A percentile compares a stretch with the other conserved stretches of the same genome.
phyloP scores from a whole-genome alignment of 2,329 filamentous ascomycete species.

The Colletotrichum sp. region DNA sequence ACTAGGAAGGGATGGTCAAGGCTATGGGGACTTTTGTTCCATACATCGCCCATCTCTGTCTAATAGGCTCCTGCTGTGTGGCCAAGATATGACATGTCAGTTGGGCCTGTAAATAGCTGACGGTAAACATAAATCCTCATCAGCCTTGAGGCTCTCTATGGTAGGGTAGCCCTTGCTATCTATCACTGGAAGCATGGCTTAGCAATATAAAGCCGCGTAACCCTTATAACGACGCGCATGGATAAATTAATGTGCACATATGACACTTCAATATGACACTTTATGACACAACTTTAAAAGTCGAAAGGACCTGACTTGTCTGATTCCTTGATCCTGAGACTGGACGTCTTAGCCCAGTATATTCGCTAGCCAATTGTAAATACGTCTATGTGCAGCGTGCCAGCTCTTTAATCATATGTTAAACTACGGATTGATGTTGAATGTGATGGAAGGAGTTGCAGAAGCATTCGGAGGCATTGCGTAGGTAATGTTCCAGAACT shows the following conservation, averaged over 20 bases:
- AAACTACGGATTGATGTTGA: neutral
- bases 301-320: neutral
- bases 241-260: neutral
- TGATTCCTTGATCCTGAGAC: fast-evolving
- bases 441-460: neutral
- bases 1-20: neutral
- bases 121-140: fast-evolving
- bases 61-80: neutral
- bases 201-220: neutral
- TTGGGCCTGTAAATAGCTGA: neutral
- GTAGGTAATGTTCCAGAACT: slow-evolving; percentile 42
- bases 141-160: neutral
- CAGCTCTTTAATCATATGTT: neutral
- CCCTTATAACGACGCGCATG: neutral
- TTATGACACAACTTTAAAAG: neutral
- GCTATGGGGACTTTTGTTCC: neutral
- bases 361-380: fast-evolving
- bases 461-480: slow-evolving; percentile 37
- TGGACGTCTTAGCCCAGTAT: no score
- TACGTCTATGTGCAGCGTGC: neutral
- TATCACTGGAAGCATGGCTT: neutral
- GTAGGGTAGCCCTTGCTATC: neutral
- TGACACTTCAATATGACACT: neutral
- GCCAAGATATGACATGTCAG: neutral
- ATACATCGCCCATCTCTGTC: neutral